A percentile compares a stretch with the other conserved stretches of the same genome.
These are phyloP conservation scores for Agarophyton chilense DNA, from an alignment of 23 red algal species.

Conservation along the genomic window DNA sequence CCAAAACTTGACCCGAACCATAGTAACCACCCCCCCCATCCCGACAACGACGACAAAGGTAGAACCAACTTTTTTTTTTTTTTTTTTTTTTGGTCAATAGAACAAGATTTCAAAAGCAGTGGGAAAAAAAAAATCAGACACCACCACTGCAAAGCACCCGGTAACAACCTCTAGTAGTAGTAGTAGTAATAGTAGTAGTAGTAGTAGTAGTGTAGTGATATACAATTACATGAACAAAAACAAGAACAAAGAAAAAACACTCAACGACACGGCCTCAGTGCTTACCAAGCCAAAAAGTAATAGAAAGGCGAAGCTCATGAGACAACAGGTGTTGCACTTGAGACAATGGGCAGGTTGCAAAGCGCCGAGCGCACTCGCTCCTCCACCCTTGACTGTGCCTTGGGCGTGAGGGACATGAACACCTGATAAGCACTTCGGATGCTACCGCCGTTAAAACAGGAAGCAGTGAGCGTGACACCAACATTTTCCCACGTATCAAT, in stretches of 20 bases:
- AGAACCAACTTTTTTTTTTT: constrained; percentile 4
- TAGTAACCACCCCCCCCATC: no score
- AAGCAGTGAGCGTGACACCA: constrained; percentile 35
- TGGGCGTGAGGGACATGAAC: constrained; percentile 24
- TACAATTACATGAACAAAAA: neutral
- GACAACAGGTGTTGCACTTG: neutral
- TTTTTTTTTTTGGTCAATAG: neutral
- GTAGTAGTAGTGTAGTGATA: neutral
- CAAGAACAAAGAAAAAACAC: neutral
- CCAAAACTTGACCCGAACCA: no score
- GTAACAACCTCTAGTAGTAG: neutral
- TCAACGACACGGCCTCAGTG: no score
- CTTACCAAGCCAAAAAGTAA: neutral
- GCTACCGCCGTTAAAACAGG: constrained; percentile 32
- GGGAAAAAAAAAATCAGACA: neutral
- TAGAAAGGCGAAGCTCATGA: no score
- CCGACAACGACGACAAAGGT: neutral
- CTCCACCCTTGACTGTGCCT: constrained; percentile 15
- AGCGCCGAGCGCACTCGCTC: neutral
- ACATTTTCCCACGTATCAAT: constrained; percentile 67
- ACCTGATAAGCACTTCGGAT: neutral
- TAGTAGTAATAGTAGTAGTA: neutral
- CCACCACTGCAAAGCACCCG: neutral
- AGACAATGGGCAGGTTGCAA: neutral
- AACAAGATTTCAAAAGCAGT: neutral